phyloP scores from a whole-genome alignment of 768 basidiomycete genomes.

The Sarcomyxa edulis region DNA sequence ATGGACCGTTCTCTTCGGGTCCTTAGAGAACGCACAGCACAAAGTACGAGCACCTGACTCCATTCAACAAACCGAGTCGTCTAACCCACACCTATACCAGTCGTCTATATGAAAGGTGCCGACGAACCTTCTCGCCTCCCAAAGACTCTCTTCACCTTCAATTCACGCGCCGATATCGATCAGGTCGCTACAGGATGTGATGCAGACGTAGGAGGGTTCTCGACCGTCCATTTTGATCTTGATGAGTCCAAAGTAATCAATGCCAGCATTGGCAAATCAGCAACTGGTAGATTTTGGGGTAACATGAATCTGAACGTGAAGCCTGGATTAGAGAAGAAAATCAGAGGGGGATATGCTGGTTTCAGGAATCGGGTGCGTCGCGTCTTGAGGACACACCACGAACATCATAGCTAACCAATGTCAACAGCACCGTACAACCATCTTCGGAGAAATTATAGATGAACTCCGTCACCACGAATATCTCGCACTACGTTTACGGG shows the following conservation, averaged over 20 bases:
- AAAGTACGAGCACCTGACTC: background rate
- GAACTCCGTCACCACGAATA: constrained; percentile 81
- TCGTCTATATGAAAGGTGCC: constrained; percentile 74
- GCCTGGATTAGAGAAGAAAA: constrained; percentile 56
- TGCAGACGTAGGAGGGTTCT: constrained; percentile 81
- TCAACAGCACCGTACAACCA: constrained; percentile 62
- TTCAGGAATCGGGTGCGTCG: constrained; percentile 73
- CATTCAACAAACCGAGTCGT: constrained; percentile 1
- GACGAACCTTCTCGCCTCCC: constrained; percentile 56
- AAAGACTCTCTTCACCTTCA: constrained; percentile 62
- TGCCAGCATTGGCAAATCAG: constrained; percentile 36
- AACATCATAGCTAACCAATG: background rate
- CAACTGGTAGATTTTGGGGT: constrained; percentile 75
- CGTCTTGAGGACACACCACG: background rate
- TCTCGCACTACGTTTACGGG: constrained; percentile 73
- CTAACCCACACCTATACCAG: no score
- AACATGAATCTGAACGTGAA: constrained; percentile 69
- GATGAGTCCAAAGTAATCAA: constrained; percentile 47
- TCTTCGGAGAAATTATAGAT: constrained; percentile 84
- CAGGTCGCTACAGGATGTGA: constrained; percentile 82
- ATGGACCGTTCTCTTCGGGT: background rate
- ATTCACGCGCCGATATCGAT: constrained; percentile 48
- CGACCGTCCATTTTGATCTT: constrained; percentile 72
- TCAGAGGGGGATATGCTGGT: constrained; percentile 87
- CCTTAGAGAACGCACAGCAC: constrained; percentile 7